Evolutionary conservation across 2,329 filamentous ascomycete species (phyloP).

Genomic region (Cordyceps javanica): DNA sequence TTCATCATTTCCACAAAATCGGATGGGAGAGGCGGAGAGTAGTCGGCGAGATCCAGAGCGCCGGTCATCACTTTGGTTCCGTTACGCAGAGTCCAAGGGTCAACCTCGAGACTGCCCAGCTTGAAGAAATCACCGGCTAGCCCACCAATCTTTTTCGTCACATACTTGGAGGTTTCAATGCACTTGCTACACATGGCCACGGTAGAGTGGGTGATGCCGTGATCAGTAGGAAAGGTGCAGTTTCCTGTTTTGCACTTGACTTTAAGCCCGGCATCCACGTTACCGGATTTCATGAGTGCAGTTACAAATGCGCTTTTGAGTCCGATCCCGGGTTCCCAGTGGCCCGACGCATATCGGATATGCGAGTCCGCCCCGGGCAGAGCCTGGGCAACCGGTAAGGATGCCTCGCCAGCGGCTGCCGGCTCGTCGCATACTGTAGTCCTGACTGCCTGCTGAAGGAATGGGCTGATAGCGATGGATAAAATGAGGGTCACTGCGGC

Average conservation of each 20-base stretch:
- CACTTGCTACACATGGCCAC: neutral
- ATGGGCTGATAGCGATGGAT: neutral
- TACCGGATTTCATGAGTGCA: neutral
- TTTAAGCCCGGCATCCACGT: neutral
- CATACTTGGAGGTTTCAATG: too few relatives aligned
- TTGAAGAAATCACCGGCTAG: neutral
- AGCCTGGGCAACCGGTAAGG: neutral
- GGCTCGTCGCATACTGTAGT: neutral
- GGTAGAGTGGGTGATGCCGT: neutral
- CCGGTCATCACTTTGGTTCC: too few relatives aligned
- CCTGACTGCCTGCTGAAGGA: neutral
- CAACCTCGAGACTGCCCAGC: too few relatives aligned
- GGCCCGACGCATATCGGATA: neutral
- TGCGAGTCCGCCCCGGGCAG: neutral
- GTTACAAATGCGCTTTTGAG: neutral
- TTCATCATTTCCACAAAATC: neutral
- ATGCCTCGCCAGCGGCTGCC: neutral
- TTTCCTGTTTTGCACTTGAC: neutral
- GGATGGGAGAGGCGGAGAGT: too few relatives aligned
- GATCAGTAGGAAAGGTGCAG: neutral
- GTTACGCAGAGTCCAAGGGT: too few relatives aligned
- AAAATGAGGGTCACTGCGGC: neutral
- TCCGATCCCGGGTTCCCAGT: neutral
- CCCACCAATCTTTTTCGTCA: neutral
- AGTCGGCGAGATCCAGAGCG: too few relatives aligned